phyloP scores from a whole-genome alignment of 2,329 filamentous ascomycete species.

The Fusarium stilboides region DNA sequence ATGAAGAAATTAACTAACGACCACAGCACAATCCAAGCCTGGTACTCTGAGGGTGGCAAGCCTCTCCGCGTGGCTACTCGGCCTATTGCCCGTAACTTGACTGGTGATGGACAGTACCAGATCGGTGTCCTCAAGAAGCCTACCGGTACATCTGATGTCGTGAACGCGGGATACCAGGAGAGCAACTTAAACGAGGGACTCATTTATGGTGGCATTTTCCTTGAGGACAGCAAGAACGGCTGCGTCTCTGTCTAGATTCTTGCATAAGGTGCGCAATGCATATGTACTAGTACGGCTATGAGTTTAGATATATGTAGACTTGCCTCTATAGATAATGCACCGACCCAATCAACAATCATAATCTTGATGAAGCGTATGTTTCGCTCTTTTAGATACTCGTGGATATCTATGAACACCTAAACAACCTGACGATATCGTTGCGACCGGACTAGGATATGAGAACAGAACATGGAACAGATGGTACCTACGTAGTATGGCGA shows the following conservation, averaged over 20 bases:
- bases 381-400: no score
- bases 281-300: neutral
- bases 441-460: no score
- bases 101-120: slow-evolving; percentile 73
- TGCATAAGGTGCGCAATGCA: neutral
- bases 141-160: slow-evolving; percentile 62
- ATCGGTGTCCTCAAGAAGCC: slow-evolving; percentile 75
- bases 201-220: slow-evolving; percentile 67
- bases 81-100: slow-evolving; percentile 64
- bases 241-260: slow-evolving; percentile 52
- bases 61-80: slow-evolving; percentile 64
- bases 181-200: slow-evolving; percentile 66
- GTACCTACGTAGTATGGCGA: no score
- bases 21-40: slow-evolving; percentile 68
- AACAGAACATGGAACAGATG: no score
- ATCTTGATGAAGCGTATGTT: no score
- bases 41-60: slow-evolving; percentile 66
- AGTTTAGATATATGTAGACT: neutral
- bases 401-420: no score
- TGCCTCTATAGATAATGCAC: neutral
- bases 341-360: no score
- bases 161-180: slow-evolving; percentile 64
- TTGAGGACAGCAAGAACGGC: slow-evolving; percentile 63
- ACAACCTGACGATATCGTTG: no score
- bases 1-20: slow-evolving; percentile 18